phyloP scores from a whole-genome alignment of 2,329 filamentous ascomycete species.

The Arthrobotrys iridis region DNA sequence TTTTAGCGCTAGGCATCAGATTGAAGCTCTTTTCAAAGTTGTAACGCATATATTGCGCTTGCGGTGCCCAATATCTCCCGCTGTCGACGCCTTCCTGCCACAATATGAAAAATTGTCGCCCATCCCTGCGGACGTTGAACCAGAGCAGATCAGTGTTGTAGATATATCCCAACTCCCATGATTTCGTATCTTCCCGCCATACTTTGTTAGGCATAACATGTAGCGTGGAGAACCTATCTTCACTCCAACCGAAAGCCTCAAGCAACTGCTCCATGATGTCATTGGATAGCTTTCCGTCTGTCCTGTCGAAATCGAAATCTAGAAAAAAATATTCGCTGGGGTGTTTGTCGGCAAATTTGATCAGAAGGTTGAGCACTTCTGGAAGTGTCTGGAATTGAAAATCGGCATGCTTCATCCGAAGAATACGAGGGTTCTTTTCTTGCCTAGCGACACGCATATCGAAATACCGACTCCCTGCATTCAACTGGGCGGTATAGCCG shows the following conservation, averaged over 20 bases:
- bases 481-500: not conserved
- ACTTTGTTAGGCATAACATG: too few relatives aligned
- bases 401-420: not conserved
- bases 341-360: not conserved
- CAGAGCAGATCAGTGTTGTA: not conserved
- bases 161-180: not conserved
- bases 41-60: not conserved
- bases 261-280: too few relatives aligned
- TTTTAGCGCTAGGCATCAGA: not conserved
- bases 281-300: not conserved
- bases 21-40: not conserved
- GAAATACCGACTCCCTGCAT: not conserved
- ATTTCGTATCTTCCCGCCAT: too few relatives aligned
- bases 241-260: too few relatives aligned
- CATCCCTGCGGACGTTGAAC: not conserved
- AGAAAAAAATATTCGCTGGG: not conserved
- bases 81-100: not conserved
- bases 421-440: not conserved
- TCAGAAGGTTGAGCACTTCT: not conserved
- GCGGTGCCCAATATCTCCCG: not conserved
- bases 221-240: too few relatives aligned
- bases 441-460: not conserved
- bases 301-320: not conserved
- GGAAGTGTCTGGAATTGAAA: not conserved
- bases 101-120: not conserved